phyloP scores from a whole-genome alignment of 106 monocot genomes.

The Platanthera zijinensis region DNA sequence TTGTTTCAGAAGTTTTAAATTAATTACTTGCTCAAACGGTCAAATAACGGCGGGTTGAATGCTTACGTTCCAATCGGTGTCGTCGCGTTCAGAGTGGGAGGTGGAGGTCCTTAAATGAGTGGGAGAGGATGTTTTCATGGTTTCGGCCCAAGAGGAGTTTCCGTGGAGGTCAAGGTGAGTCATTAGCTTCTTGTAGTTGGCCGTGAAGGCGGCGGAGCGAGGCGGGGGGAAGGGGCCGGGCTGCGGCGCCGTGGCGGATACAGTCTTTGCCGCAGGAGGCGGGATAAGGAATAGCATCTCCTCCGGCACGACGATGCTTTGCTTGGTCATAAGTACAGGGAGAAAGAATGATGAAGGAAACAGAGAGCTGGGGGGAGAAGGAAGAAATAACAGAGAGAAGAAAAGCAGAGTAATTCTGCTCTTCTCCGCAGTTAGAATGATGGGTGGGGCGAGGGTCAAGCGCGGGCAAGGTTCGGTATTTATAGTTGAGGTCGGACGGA shows the following conservation, averaged over 20 bases:
- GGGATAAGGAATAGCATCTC: background rate
- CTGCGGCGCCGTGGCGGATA: background rate
- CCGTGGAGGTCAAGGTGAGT: background rate
- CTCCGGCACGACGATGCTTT: background rate
- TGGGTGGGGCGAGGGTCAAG: background rate
- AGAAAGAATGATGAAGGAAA: too few relatives aligned
- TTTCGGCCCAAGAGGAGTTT: conserved; percentile 12
- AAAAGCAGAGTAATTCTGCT: background rate
- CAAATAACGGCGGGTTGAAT: background rate
- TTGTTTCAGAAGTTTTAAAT: background rate
- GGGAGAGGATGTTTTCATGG: conserved; percentile 18
- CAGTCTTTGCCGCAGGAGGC: background rate
- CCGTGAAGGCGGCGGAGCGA: background rate
- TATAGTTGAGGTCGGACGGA: conserved; percentile 2
- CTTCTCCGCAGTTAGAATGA: background rate
- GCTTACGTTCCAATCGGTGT: conserved; percentile 7
- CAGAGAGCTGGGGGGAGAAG: background rate
- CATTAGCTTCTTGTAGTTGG: background rate
- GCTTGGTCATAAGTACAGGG: background rate
- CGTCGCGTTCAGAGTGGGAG: background rate
- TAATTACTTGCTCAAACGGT: too few relatives aligned
- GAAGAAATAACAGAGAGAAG: background rate
- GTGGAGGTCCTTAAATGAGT: background rate
- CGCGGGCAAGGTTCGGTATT: background rate
- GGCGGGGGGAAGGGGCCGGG: background rate